phyloP scores from a whole-genome alignment of 176 grass and related monocot species.

The Zizania latifolia region DNA sequence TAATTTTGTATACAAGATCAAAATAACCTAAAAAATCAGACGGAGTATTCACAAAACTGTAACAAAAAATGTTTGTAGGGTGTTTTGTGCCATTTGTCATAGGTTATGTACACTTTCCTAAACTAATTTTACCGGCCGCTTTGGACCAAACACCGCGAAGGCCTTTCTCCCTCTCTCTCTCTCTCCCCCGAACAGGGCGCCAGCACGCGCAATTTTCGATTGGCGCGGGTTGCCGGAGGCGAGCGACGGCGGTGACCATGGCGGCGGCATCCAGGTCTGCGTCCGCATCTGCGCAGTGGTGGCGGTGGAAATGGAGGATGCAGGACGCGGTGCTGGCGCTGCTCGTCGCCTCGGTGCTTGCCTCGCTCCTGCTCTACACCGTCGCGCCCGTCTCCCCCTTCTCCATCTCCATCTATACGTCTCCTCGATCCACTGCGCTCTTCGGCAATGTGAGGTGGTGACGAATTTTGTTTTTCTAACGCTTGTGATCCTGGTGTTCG shows the following conservation, averaged over 20 bases:
- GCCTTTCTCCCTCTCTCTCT: too few species aligned
- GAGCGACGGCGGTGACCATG: neutral
- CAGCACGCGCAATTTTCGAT: too few species aligned
- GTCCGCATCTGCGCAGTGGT: too few species aligned
- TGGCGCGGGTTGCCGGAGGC: neutral
- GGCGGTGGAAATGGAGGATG: conserved; percentile 14
- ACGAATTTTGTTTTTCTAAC: neutral
- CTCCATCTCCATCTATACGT: conserved; percentile 36
- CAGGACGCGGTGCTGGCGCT: conserved; percentile 36
- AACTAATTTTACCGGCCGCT: too few species aligned
- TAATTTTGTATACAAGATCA: too few species aligned
- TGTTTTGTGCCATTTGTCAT: too few species aligned
- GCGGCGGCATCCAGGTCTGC: neutral
- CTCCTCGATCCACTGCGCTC: neutral
- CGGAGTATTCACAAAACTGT: too few species aligned
- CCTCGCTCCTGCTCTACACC: conserved; percentile 50
- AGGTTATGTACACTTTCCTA: too few species aligned
- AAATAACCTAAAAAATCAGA: too few species aligned
- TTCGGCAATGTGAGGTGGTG: neutral
- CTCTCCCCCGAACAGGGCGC: too few species aligned
- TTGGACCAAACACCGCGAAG: too few species aligned
- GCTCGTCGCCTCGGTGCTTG: conserved; percentile 50
- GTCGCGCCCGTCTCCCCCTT: conserved; percentile 31
- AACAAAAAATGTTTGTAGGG: too few species aligned
- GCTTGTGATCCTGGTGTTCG: neutral